These are phyloP conservation scores for Leccinum colubrinum DNA, from an alignment of 1,284 basidiomycete species.

Conservation along the genomic window DNA sequence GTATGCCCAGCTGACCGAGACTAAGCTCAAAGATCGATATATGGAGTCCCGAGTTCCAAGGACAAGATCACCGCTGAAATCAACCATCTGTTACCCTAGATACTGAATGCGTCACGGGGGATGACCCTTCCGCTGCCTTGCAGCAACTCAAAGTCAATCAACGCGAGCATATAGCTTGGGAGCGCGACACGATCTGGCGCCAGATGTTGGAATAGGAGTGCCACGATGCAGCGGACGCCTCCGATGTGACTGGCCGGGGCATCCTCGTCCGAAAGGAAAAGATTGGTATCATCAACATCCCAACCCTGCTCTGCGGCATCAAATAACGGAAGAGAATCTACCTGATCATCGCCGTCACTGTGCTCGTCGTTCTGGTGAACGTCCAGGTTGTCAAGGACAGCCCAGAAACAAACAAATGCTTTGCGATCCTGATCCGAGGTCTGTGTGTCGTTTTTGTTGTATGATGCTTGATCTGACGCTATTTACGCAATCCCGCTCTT, in stretches of 20 bases:
- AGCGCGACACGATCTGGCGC: constrained; percentile 94
- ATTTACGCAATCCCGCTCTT: too few relatives aligned
- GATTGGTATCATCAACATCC: constrained; percentile 45
- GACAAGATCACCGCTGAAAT: constrained; percentile 65
- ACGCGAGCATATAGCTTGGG: constrained; percentile 93
- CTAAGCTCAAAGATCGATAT: too few relatives aligned
- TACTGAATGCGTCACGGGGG: constrained; percentile 79
- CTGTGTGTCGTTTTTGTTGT: too few relatives aligned
- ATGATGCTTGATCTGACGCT: too few relatives aligned
- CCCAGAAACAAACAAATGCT: constrained; percentile 85
- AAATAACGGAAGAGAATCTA: too few relatives aligned
- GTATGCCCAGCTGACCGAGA: too few relatives aligned
- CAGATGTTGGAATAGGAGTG: constrained; percentile 95
- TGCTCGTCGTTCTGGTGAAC: constrained; percentile 61
- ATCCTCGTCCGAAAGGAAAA: constrained; percentile 47
- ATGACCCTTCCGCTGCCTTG: constrained; percentile 53
- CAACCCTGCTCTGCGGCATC: too few relatives aligned
- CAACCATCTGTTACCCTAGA: constrained; percentile 74
- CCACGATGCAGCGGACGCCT: constrained; percentile 51
- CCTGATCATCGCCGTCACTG: too few relatives aligned
- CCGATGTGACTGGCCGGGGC: constrained; percentile 42
- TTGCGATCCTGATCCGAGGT: constrained; percentile 69
- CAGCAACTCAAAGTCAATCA: constrained; percentile 88
- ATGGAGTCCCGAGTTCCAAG: constrained; percentile 33
- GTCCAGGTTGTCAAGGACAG: constrained; percentile 56